Evolutionary conservation across 116 monocot genomes (phyloP).

Genomic region (Posidonia oceanica): DNA sequence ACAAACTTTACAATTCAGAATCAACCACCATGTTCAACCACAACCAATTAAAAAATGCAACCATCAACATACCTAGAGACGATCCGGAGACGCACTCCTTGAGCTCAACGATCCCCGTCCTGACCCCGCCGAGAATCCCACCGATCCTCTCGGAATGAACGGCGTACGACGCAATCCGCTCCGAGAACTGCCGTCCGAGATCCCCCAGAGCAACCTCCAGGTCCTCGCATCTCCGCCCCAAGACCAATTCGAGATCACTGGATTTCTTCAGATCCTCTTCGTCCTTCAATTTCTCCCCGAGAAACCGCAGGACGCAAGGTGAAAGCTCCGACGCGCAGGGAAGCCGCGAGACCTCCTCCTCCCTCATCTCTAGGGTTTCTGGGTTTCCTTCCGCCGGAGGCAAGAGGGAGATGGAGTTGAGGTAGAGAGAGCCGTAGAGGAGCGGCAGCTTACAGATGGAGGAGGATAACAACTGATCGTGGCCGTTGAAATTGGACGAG

Average conservation of each 20-base stretch:
- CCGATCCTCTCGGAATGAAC: constrained; percentile 22
- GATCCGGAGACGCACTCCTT: constrained; percentile 8
- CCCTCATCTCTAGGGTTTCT: background rate
- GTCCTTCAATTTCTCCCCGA: constrained; percentile 9
- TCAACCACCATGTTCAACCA: background rate
- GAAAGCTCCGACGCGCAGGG: constrained; percentile 6
- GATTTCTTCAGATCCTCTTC: constrained; percentile 8
- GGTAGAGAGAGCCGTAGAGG: background rate
- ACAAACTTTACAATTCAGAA: background rate
- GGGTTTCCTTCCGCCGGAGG: background rate
- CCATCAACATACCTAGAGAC: background rate
- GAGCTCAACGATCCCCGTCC: constrained; percentile 28
- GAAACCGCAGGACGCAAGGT: constrained; percentile 1
- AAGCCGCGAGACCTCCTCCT: constrained; percentile 5
- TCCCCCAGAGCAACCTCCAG: constrained; percentile 15
- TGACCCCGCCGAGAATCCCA: constrained; percentile 20
- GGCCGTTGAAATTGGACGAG: background rate
- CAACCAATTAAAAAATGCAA: background rate
- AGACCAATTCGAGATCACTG: constrained; percentile 15
- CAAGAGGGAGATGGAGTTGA: background rate
- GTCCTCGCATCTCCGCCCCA: constrained; percentile 18
- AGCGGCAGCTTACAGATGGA: background rate
- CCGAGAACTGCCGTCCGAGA: constrained; percentile 30
- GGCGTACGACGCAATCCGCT: constrained; percentile 29
- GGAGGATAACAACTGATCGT: background rate